Conservation (phyloP, 768 basidiomycete genomes). For the Trametes sanguinea region DNA sequence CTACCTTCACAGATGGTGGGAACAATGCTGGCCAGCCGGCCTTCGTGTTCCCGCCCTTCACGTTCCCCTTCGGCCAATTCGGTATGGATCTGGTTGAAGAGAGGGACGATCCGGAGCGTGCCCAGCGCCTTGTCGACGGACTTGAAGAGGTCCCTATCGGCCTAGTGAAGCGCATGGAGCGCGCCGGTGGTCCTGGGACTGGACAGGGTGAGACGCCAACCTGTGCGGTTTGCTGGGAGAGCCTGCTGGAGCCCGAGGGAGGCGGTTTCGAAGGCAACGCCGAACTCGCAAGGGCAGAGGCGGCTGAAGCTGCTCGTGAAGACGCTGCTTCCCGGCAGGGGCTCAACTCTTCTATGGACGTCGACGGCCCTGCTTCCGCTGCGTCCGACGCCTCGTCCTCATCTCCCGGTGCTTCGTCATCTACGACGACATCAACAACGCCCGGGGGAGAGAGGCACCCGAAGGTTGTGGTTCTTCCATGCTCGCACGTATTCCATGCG, state of each 20-base stretch:
- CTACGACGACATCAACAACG: constrained; percentile 11
- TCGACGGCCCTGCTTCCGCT: constrained; percentile 19
- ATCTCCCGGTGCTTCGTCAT: constrained; percentile 18
- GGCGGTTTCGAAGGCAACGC: constrained; percentile 33
- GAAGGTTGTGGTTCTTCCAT: constrained; percentile 70
- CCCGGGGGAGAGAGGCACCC: constrained; percentile 26
- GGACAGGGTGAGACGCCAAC: constrained; percentile 38
- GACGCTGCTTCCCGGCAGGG: constrained; percentile 15
- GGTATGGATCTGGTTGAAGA: constrained; percentile 33
- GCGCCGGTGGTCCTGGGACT: constrained; percentile 39
- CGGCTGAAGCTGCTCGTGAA: constrained; percentile 17
- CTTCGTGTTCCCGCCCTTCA: constrained; percentile 33
- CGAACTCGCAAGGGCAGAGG: constrained; percentile 13
- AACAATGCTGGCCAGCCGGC: constrained; percentile 7
- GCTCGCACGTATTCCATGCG: constrained; percentile 81
- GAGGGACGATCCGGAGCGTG: constrained; percentile 67
- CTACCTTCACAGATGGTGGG: constrained; percentile 12
- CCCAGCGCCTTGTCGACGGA: constrained; percentile 60
- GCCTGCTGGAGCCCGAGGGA: constrained; percentile 50
- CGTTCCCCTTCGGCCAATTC: constrained; percentile 26
- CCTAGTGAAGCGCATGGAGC: constrained; percentile 63
- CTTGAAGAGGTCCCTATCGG: constrained; percentile 69
- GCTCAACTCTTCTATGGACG: constrained; percentile 13
- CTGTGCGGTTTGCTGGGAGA: constrained; percentile 81
- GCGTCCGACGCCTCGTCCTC: background rate